A percentile compares a stretch with the other conserved stretches of the same genome.
These are phyloP conservation scores for Cladosporium sp. DNA, from an alignment of 2,329 filamentous ascomycete species.

Conservation along the genomic window DNA sequence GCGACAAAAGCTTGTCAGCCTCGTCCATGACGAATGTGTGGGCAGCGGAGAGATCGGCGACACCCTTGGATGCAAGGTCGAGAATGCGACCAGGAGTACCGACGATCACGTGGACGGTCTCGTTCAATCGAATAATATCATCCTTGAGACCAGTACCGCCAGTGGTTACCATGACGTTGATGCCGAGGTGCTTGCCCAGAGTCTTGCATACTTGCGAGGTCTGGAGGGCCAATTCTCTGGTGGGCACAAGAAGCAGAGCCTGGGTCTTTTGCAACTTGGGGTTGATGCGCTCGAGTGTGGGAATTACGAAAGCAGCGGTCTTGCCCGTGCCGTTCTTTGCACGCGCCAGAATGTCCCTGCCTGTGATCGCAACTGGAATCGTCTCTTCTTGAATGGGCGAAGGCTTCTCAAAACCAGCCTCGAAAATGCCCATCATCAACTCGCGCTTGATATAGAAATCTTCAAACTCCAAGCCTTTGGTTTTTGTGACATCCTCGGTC, in stretches of 20 bases:
- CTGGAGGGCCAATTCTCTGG: constrained; percentile 93
- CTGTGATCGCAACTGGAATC: constrained; percentile 92
- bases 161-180: constrained; percentile 99
- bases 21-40: constrained; percentile 99
- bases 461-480: constrained; percentile 96
- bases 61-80: constrained; percentile 91
- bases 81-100: constrained; percentile 95
- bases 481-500: constrained; percentile 97
- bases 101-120: constrained; percentile 95
- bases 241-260: constrained; percentile 92
- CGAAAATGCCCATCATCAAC: constrained; percentile 98
- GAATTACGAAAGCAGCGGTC: constrained; percentile 96
- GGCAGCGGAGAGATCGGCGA: constrained; percentile 93
- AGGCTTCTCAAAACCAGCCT: constrained; percentile 97
- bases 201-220: constrained; percentile 99
- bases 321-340: constrained; percentile 99
- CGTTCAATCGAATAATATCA: constrained; percentile 91
- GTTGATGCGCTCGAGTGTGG: constrained; percentile 91
- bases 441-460: constrained; percentile 94
- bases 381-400: constrained; percentile 99
- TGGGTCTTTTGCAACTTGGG: constrained; percentile 95
- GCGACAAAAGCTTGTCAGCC: constrained; percentile 93
- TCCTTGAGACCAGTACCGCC: constrained; percentile 93
- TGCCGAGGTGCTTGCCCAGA: constrained; percentile 89
- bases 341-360: constrained; percentile 89